Evolutionary conservation across 148 eudicot genomes (phyloP).

Genomic region (Rhododendron williamsianum): DNA sequence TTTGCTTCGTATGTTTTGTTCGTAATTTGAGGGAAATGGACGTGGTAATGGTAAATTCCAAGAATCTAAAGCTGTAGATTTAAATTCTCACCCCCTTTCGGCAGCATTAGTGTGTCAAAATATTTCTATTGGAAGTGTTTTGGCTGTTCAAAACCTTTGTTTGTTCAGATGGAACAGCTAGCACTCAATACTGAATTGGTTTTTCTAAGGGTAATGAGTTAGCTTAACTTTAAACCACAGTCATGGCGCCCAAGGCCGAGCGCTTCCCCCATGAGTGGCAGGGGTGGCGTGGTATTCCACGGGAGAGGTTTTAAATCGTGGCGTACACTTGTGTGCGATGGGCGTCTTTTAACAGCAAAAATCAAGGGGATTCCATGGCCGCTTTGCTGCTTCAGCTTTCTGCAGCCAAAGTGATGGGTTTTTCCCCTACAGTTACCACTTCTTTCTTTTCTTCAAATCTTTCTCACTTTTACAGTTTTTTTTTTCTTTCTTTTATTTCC

Average conservation of each 20-base stretch:
- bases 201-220: too few species aligned
- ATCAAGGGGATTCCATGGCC: conserved; percentile 22
- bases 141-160: background rate
- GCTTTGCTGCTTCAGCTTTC: conserved; percentile 24
- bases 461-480: background rate
- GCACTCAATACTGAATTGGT: too few species aligned
- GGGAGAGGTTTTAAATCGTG: conserved; percentile 27
- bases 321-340: conserved; percentile 27
- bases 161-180: background rate
- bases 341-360: conserved; percentile 21
- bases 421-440: conserved; percentile 16
- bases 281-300: conserved; percentile 38
- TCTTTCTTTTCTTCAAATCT: background rate
- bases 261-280: conserved; percentile 12
- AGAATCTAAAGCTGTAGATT: background rate
- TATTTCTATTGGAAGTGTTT: background rate
- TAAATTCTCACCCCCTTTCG: too few species aligned
- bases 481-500: too few species aligned
- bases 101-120: background rate
- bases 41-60: background rate
- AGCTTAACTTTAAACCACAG: background rate
- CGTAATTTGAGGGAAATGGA: background rate
- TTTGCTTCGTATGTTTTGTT: background rate
- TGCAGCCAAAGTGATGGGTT: conserved; percentile 16
- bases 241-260: too few species aligned